Percentiles rank a stretch among this genome's conserved stretches.
Conservation (phyloP, 441 rosid genomes). For the Manihot esculenta region DNA sequence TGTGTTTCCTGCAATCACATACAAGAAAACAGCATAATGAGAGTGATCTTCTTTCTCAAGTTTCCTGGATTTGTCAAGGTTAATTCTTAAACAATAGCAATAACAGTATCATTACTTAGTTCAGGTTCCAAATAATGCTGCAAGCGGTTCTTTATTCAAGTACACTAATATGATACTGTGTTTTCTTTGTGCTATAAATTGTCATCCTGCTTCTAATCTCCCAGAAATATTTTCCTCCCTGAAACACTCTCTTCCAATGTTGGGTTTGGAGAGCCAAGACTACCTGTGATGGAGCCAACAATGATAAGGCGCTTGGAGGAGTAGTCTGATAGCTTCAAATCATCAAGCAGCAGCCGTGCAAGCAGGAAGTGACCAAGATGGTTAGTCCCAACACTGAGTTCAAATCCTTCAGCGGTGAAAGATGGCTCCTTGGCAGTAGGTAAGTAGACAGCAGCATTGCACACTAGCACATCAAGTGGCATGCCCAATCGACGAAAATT, state of each 20-base stretch:
- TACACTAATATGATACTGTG: neutral
- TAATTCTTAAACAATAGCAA: neutral
- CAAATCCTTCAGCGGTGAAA: slow-evolving; percentile 90
- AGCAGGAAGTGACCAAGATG: slow-evolving; percentile 89
- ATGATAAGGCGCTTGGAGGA: slow-evolving; percentile 78
- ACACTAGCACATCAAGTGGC: slow-evolving; percentile 71
- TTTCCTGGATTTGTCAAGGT: neutral
- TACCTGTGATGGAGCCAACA: slow-evolving; percentile 93
- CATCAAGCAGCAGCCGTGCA: slow-evolving; percentile 70
- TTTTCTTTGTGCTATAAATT: neutral
- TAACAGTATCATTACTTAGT: neutral
- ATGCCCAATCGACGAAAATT: slow-evolving; percentile 47
- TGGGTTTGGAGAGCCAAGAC: neutral
- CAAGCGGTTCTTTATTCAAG: neutral
- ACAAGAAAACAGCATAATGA: slow-evolving; percentile 11
- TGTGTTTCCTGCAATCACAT: slow-evolving; percentile 60
- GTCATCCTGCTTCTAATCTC: neutral
- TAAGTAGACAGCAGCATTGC: slow-evolving; percentile 82
- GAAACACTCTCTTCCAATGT: neutral
- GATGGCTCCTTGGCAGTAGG: slow-evolving; percentile 89
- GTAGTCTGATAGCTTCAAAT: slow-evolving; percentile 67
- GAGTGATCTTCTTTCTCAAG: neutral
- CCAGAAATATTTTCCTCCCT: neutral
- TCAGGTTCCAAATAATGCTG: neutral
- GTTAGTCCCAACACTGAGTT: slow-evolving; percentile 86